Evolutionary conservation across 768 basidiomycete species (phyloP).

Genomic region (Rhodocollybia butyracea): DNA sequence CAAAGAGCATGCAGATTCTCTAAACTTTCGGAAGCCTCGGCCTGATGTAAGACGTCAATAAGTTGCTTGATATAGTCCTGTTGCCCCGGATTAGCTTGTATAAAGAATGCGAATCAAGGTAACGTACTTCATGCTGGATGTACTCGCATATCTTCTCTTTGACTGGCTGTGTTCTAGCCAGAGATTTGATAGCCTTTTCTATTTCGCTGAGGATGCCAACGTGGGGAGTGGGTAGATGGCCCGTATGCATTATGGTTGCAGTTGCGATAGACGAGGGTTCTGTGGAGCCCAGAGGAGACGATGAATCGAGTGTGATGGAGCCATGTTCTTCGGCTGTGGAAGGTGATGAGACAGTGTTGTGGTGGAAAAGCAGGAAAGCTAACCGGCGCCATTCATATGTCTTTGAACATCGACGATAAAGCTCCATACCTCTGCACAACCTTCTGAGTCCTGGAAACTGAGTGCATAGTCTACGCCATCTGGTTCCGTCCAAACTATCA

Average conservation of each 20-base stretch:
- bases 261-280: conserved; percentile 46
- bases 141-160: conserved; percentile 89
- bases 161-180: conserved; percentile 66
- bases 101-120: conserved; percentile 5
- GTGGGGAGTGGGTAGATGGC: conserved; percentile 72
- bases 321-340: conserved; percentile 38
- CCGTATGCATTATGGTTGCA: conserved; percentile 63
- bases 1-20: conserved; percentile 89
- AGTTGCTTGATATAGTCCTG: conserved; percentile 88
- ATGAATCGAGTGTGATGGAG: conserved; percentile 35
- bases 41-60: conserved; percentile 79
- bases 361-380: conserved; percentile 20
- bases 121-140: conserved; percentile 77
- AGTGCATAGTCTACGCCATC: conserved; percentile 93
- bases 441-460: conserved; percentile 94
- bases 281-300: conserved; percentile 63
- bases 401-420: conserved; percentile 92
- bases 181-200: conserved; percentile 71
- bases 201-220: conserved; percentile 78
- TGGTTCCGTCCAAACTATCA: conserved; percentile 99
- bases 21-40: conserved; percentile 91
- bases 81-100: conserved; percentile 7
- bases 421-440: conserved; percentile 95
- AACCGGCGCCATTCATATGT: conserved; percentile 69
- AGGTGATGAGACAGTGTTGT: conserved; percentile 13